Conservation (phyloP, 2,329 filamentous ascomycete genomes). For the Phaeomoniella chlamydospora region DNA sequence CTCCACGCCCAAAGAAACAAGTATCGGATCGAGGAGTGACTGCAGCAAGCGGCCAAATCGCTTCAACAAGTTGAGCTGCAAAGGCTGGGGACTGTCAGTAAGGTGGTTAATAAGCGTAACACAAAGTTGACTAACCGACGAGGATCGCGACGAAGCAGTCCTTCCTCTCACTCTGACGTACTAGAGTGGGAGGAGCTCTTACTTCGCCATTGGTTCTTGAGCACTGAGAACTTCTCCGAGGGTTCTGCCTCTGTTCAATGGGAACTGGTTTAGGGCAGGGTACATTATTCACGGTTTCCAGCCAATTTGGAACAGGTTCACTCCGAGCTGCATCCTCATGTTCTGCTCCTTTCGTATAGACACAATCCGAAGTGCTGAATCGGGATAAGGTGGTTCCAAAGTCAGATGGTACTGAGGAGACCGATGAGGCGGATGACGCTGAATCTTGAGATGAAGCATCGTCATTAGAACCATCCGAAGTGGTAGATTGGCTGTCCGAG, state of each 20-base stretch:
- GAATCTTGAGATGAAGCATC: not conserved
- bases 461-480: not conserved
- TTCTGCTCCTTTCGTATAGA: too few relatives aligned
- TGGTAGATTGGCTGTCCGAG: not conserved
- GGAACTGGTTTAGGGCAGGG: not conserved
- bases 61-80: slow-evolving; percentile 91
- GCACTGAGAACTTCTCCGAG: not conserved
- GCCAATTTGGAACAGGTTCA: not conserved
- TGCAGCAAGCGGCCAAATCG: slow-evolving; percentile 88
- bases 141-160: not conserved
- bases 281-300: not conserved
- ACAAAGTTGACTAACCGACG: not conserved
- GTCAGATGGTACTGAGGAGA: not conserved
- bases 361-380: too few relatives aligned
- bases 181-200: not conserved
- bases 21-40: slow-evolving; percentile 60
- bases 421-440: not conserved
- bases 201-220: not conserved
- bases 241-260: not conserved
- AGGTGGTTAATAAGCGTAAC: not conserved
- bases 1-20: slow-evolving; percentile 50
- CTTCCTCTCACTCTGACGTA: not conserved
- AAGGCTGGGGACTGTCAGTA: slow-evolving; percentile 52
- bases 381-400: not conserved
- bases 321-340: not conserved